Evolutionary conservation across 2,329 filamentous ascomycete species (phyloP), one percentile per base, ranked within the genome.

Genomic region (Bipolaris oryzae): DNA sequence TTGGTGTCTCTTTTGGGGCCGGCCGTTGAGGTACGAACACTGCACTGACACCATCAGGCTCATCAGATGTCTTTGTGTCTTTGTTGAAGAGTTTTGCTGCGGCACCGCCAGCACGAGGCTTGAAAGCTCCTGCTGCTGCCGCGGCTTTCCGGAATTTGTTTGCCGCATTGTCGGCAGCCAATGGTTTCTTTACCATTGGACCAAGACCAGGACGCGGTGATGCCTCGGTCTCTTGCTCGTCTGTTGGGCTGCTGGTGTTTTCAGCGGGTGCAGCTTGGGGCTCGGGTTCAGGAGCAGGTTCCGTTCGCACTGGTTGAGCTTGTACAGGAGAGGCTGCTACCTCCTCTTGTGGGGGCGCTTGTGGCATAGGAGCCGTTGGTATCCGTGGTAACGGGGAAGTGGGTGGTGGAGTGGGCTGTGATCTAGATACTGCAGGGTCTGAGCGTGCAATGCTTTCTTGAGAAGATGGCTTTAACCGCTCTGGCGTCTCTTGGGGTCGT

Each of bases 121-220:
- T 96, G 79, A 98, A 98, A 16, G 85, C 84, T 53, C 78, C 84
- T 10, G 88, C 88, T 44, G 63, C 66, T 70, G 83, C 86, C 0
- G 91, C 92, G 21, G 92, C 92, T 75, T 92, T 96, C 77, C 90
- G 90, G 59, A 97, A 85, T 5, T 85, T 84, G 34, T 85, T 88
- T 18, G 90, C 90, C 67, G 95, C 82, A 54, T 95, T 88, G n/a
- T 82, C 84, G 60, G 84, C 87, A 1, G 87, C 88, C 59, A 86
- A 86, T 0, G 91, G 91, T 61, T 89, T 86, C 76, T 91, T 94
- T 68, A 97, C 89, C 93, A 96, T 96, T 1, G 92, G 91, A 0
- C 92, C 92, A 6, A 96, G 82, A 1, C 92, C 92, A 16, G 92
- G 91, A n/a, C 91, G 81, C 63, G 83, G 80, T 28, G 77, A 74